phyloP scores from a whole-genome alignment of 306 rosid genomes.

The Vigna mungo region DNA sequence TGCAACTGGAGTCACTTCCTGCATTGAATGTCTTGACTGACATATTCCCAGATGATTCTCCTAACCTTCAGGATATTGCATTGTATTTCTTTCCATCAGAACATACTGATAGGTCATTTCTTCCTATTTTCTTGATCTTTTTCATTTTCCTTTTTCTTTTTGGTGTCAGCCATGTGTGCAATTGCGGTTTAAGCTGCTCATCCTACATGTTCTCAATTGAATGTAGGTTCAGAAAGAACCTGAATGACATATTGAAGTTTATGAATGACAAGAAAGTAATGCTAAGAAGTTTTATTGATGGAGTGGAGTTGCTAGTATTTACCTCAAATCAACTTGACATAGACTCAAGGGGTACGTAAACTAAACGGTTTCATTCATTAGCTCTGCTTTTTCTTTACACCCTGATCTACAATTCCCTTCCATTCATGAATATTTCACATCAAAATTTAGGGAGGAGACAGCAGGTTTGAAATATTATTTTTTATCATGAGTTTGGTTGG shows the following conservation, averaged over 20 bases:
- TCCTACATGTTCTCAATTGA: slow-evolving; percentile 35
- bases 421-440: not conserved
- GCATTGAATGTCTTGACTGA: slow-evolving; percentile 50
- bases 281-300: slow-evolving; percentile 60
- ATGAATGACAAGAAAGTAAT: slow-evolving; percentile 61
- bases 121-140: slow-evolving; percentile 25
- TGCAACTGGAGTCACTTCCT: slow-evolving; percentile 57
- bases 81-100: slow-evolving; percentile 69
- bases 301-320: slow-evolving; percentile 67
- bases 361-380: slow-evolving; percentile 28
- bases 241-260: slow-evolving; percentile 48
- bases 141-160: not conserved
- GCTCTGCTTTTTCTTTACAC: not conserved
- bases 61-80: slow-evolving; percentile 66
- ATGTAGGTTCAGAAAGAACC: slow-evolving; percentile 55
- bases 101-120: slow-evolving; percentile 56
- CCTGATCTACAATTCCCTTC: not conserved
- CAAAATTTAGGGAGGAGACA: slow-evolving; percentile 18
- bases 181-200: slow-evolving; percentile 28
- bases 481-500: too few species aligned
- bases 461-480: slow-evolving; percentile 7
- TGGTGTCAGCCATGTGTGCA: not conserved
- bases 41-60: slow-evolving; percentile 52
- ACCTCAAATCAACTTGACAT: slow-evolving; percentile 61
- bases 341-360: slow-evolving; percentile 57